phyloP scores from a whole-genome alignment of 1,284 basidiomycete species.

The Grifola frondosa region DNA sequence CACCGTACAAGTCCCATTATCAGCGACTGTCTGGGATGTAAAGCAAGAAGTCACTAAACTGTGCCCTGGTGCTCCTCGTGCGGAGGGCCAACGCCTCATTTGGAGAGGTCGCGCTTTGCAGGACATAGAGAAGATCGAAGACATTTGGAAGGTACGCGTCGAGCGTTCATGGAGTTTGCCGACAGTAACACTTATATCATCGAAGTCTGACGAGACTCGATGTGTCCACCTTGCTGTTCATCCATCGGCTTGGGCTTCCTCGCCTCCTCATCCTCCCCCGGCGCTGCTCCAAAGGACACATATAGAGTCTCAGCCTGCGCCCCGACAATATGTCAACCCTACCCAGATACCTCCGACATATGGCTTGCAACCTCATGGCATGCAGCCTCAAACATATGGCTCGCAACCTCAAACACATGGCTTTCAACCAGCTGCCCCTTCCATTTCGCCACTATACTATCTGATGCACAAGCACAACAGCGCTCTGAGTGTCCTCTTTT shows the following conservation, averaged over 20 bases:
- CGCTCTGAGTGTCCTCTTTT: slow-evolving; percentile 32
- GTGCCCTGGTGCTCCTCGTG: slow-evolving; percentile 65
- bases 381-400: neutral
- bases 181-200: slow-evolving; percentile 17
- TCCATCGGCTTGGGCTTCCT: slow-evolving; percentile 66
- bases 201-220: slow-evolving; percentile 56
- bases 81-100: slow-evolving; percentile 71
- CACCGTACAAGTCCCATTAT: slow-evolving; percentile 47
- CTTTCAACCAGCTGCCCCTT: slow-evolving; percentile 9
- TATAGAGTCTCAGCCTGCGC: slow-evolving; percentile 1
- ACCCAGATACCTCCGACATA: neutral
- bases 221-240: slow-evolving; percentile 74
- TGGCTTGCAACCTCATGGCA: neutral
- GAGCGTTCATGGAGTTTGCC: slow-evolving; percentile 1
- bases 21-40: slow-evolving; percentile 57
- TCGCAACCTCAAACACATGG: neutral
- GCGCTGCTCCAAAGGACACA: slow-evolving; percentile 6
- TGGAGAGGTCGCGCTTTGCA: slow-evolving; percentile 67
- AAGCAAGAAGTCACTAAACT: slow-evolving; percentile 61
- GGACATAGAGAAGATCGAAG: slow-evolving; percentile 63
- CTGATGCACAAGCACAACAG: slow-evolving; percentile 33
- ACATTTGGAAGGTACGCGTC: slow-evolving; percentile 65
- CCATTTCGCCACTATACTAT: slow-evolving; percentile 16
- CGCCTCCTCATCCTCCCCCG: slow-evolving; percentile 37
- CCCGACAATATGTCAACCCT: slow-evolving; percentile 1